Evolutionary conservation across 345 rosid species (phyloP), one percentile per base, ranked within the genome.

Genomic region (Rhodamnia rubescens): DNA sequence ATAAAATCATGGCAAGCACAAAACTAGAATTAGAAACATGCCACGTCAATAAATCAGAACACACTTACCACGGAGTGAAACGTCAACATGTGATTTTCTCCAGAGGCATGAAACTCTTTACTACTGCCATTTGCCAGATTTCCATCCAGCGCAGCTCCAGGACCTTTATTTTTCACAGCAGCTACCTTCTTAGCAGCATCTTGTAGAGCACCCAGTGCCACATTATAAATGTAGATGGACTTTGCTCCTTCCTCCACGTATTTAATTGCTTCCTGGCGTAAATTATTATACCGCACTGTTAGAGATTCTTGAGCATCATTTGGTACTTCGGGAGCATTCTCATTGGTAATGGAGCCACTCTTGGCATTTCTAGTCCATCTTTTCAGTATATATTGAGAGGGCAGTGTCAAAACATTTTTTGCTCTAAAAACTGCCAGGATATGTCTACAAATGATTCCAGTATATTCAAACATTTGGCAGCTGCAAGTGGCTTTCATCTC

Each of bases 321-420:
- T 21, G 90, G 81, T 88, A 88, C 80, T 47, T 91, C 93, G 53
- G 93, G 78, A 84, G 89, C 85, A 61, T 26, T 88, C 84, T 92
- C 93, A 32, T 90, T 93, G 61, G 81, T 83, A 47, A 32, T 82
- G 88, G 83, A 86, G 80, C 93, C 92, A 84, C 84, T 89, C 90
- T 90, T 94, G 84, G 96, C 96, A 89, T 92, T 90, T 88, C 95
- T 93, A 64, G 97, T 94, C 98, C 98, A 95, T 87, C 97, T 91
- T 89, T 91, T 94, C 57, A 93, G 87, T 47, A 94, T 27, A 84
- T 93, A 95, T 49, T 89, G 94, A 75, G 94, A 87, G 82, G 98
- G 98, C 83, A 95, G 91, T 24, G 95, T 91, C 84, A 90, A 92
- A 82, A 95, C 95, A 89, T 93, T 95, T 83, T 90, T 88, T 27